Evolutionary conservation across 2,329 filamentous ascomycete species (phyloP).

Genomic region (Paramyrothecium sp.): DNA sequence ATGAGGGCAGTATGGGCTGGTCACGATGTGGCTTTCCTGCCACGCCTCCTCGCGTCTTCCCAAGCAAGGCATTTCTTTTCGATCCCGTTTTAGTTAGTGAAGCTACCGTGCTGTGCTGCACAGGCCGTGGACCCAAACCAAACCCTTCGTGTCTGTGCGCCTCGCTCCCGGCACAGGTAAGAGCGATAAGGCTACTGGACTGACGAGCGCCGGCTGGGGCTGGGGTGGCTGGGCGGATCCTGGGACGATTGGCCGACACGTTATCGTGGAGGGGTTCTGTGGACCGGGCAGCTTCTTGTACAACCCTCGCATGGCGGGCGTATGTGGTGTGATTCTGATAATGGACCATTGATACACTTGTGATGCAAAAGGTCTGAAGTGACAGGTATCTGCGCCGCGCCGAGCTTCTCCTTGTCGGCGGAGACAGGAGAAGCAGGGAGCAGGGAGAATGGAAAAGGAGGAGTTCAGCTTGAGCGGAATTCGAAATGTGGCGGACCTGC

Average conservation of each 20-base stretch:
- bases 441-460: neutral
- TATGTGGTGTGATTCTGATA: neutral
- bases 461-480: too few relatives aligned
- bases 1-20: too few relatives aligned
- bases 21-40: too few relatives aligned
- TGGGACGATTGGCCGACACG: neutral
- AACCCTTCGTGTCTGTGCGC: neutral
- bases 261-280: neutral
- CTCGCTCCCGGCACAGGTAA: neutral
- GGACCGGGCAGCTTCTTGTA: neutral
- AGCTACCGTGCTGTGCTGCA: neutral
- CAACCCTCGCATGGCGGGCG: neutral
- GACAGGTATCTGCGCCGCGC: neutral
- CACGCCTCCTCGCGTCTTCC: too few relatives aligned
- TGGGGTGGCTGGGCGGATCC: neutral
- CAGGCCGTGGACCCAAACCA: neutral
- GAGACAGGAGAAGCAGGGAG: neutral
- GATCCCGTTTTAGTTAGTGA: neutral
- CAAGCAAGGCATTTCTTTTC: neutral
- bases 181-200: neutral
- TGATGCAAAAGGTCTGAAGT: neutral
- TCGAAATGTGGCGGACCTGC: too few relatives aligned
- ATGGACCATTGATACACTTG: neutral
- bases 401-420: neutral
- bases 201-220: neutral